A percentile compares a stretch with the other conserved stretches of the same genome.
Conservation (phyloP, 768 basidiomycete species). For the Leccinum pellstonianum region DNA sequence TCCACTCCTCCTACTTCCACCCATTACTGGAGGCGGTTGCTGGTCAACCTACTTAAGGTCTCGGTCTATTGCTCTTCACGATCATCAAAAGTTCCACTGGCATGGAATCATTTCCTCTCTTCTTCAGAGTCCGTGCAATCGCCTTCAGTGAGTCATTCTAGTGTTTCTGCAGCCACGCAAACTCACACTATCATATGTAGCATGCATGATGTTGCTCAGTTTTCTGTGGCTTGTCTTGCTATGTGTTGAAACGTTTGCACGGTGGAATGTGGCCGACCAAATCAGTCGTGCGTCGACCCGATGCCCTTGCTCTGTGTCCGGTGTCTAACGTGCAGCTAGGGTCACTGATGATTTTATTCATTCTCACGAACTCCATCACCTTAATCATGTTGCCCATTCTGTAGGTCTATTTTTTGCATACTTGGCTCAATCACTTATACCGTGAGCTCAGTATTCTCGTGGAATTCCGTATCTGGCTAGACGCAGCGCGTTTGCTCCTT, state of each 20-base stretch:
- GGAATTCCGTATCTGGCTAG: constrained; percentile 52
- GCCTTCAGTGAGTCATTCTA: constrained; percentile 28
- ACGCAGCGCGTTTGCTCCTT: constrained; percentile 48
- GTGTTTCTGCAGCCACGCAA: background rate
- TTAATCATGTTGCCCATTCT: constrained; percentile 42
- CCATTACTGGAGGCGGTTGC: constrained; percentile 22
- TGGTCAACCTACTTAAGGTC: constrained; percentile 15
- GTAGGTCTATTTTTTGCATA: constrained; percentile 31
- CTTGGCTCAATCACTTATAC: background rate
- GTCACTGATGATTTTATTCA: constrained; percentile 45
- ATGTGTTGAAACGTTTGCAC: constrained; percentile 43
- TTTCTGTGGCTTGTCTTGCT: constrained; percentile 50
- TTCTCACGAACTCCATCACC: constrained; percentile 41
- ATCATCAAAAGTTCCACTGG: background rate
- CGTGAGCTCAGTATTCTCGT: constrained; percentile 40
- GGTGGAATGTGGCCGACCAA: constrained; percentile 45
- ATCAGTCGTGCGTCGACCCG: constrained; percentile 44
- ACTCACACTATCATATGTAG: constrained; percentile 29
- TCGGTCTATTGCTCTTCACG: constrained; percentile 8
- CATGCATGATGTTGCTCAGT: constrained; percentile 41
- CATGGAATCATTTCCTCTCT: constrained; percentile 33
- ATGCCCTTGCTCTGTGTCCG: background rate
- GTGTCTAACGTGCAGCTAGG: constrained; percentile 8
- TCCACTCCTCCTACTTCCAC: background rate
- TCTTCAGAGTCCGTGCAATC: constrained; percentile 30